Percentiles rank a stretch among this genome's conserved stretches.
Conservation (phyloP, 805 yeast genomes). For the Saccharomycopsis selenospora region DNA sequence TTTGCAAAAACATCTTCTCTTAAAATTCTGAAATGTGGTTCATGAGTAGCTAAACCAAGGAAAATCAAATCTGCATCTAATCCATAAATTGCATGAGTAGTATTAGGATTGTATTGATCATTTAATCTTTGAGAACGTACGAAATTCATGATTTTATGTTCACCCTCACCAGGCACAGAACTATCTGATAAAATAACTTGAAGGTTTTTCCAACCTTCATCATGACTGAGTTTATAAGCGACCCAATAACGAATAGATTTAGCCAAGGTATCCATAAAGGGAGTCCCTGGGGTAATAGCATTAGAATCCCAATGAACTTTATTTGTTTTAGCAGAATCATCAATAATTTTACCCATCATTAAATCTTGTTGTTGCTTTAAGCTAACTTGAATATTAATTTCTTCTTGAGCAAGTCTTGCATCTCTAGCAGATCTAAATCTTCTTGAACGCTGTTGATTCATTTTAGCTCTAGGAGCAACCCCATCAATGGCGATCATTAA, state of each 20-base stretch:
- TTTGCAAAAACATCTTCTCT: conserved; percentile 96
- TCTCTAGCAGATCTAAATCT: conserved; percentile 89
- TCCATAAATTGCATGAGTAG: conserved; percentile 94
- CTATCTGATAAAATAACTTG: conserved; percentile 93
- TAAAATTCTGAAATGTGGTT: conserved; percentile 88
- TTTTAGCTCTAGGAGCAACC: conserved; percentile 96
- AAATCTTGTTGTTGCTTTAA: conserved; percentile 34
- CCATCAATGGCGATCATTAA: conserved; percentile 97
- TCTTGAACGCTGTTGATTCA: conserved; percentile 95
- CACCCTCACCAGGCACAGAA: conserved; percentile 99
- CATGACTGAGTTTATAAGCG: conserved; percentile 76
- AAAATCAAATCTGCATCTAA: conserved; percentile 96
- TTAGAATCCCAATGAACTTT: conserved; percentile 78
- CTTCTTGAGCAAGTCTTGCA: conserved; percentile 71
- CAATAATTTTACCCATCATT: conserved; percentile 68
- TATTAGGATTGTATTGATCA: conserved; percentile 84
- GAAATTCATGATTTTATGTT: conserved; percentile 95
- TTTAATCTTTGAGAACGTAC: conserved; percentile 84
- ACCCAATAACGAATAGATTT: conserved; percentile 83
- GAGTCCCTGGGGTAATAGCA: conserved; percentile 98
- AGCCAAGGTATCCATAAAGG: conserved; percentile 90
- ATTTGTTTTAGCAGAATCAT: conserved; percentile 63
- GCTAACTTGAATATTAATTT: conserved; percentile 43
- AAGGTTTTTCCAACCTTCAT: conserved; percentile 88
- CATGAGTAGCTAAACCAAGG: conserved; percentile 94